phyloP scores from a whole-genome alignment of 2,329 filamentous ascomycete species.

The Aspergillus transmontanensis region DNA sequence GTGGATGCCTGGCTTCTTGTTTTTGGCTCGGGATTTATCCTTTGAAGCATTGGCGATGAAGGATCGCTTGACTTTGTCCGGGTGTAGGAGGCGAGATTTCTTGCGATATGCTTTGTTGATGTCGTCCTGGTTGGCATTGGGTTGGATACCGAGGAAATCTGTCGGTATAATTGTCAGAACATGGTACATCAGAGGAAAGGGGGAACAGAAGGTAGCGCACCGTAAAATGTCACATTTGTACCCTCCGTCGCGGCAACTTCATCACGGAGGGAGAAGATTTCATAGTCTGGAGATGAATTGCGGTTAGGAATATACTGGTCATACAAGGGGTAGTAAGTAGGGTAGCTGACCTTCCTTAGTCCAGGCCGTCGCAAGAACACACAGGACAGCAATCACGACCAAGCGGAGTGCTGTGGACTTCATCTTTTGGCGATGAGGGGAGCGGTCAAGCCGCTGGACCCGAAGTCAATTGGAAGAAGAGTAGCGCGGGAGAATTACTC shows the following conservation, averaged over 20 bases:
- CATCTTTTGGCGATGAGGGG: slow-evolving; percentile 57
- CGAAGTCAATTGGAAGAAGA: slow-evolving; percentile 14
- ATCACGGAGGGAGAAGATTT: slow-evolving; percentile 94
- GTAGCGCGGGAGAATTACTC: slow-evolving; percentile 15
- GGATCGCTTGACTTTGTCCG: slow-evolving; percentile 90
- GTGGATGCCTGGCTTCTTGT: slow-evolving; percentile 63
- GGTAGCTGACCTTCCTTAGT: slow-evolving; percentile 74
- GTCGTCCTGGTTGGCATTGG: slow-evolving; percentile 77
- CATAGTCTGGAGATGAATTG: slow-evolving; percentile 67
- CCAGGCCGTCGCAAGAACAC: slow-evolving; percentile 75
- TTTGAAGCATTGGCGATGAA: slow-evolving; percentile 71
- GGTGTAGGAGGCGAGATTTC: slow-evolving; percentile 79
- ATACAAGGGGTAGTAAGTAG: not conserved
- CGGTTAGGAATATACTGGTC: not conserved
- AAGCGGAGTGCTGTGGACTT: slow-evolving; percentile 66
- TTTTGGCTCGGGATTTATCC: slow-evolving; percentile 52
- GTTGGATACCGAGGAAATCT: slow-evolving; percentile 79
- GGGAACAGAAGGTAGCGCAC: slow-evolving; percentile 31
- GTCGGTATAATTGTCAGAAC: not conserved
- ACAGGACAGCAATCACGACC: slow-evolving; percentile 68
- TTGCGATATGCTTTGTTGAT: slow-evolving; percentile 94
- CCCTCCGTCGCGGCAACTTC: slow-evolving; percentile 79
- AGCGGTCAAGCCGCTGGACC: slow-evolving; percentile 29
- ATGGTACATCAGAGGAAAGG: slow-evolving; percentile 1
- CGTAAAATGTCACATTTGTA: slow-evolving; percentile 82